phyloP scores from a whole-genome alignment of 1,284 basidiomycete genomes.

The Cystobasidium pallidum region DNA sequence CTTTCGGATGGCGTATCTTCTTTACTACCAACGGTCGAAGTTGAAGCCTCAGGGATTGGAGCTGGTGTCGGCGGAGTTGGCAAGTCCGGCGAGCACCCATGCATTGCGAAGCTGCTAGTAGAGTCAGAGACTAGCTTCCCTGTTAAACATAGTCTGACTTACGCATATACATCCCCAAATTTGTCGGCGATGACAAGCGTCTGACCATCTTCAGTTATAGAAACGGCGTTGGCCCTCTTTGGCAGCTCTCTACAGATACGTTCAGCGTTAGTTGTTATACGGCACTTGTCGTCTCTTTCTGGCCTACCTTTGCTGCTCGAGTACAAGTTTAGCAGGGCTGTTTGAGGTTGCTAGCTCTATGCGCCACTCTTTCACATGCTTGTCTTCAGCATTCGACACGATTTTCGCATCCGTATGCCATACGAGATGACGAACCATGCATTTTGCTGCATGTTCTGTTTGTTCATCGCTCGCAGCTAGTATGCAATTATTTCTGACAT shows the following conservation, averaged over 20 bases:
- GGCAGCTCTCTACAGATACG: constrained; percentile 71
- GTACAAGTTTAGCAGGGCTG: constrained; percentile 48
- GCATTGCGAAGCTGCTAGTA: constrained; percentile 29
- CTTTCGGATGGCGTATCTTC: background rate
- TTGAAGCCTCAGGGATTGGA: constrained; percentile 22
- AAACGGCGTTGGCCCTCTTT: constrained; percentile 71
- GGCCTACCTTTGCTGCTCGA: constrained; percentile 51
- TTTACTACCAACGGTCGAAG: constrained; percentile 7
- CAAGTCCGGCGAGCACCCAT: constrained; percentile 12
- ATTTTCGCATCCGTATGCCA: constrained; percentile 54
- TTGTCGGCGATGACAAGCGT: constrained; percentile 77
- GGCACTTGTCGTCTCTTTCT: constrained; percentile 56
- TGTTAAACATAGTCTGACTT: background rate
- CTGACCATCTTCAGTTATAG: constrained; percentile 65
- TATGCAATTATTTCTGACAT: background rate
- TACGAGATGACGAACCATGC: constrained; percentile 24
- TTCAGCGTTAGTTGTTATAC: too few relatives aligned
- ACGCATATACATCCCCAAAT: constrained; percentile 83
- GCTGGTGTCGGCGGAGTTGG: constrained; percentile 28
- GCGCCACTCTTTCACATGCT: constrained; percentile 73
- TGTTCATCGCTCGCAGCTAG: background rate
- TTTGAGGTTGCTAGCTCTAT: constrained; percentile 53
- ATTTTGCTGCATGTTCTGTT: constrained; percentile 4
- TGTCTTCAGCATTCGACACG: constrained; percentile 75
- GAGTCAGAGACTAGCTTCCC: background rate